A percentile compares a stretch with the other conserved stretches of the same genome.
Conservation (phyloP, 331 rosid genomes). For the Saraca asoca region DNA sequence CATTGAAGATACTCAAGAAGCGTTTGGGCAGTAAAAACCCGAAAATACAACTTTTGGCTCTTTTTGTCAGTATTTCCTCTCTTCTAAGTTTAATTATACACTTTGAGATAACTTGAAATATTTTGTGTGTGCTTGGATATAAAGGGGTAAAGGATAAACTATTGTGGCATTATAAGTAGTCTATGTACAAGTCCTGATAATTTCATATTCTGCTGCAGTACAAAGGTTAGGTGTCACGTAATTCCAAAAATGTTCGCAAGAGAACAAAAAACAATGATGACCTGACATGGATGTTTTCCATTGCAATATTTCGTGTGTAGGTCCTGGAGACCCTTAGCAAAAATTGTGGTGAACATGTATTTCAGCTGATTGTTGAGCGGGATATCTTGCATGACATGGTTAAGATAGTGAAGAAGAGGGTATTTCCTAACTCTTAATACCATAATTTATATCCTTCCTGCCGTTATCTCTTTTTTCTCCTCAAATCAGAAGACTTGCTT, state of each 20-base stretch:
- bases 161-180: constrained; percentile 1
- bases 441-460: neutral
- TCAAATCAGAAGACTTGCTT: constrained; percentile 32
- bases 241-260: constrained; percentile 9
- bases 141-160: neutral
- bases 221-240: constrained; percentile 8
- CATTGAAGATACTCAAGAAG: constrained; percentile 88
- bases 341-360: constrained; percentile 83
- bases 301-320: constrained; percentile 45
- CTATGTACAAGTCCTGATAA: constrained; percentile 16
- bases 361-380: constrained; percentile 77
- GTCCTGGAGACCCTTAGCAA: constrained; percentile 89
- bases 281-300: constrained; percentile 27
- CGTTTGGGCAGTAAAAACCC: constrained; percentile 80
- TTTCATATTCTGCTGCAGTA: constrained; percentile 24
- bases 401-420: constrained; percentile 95
- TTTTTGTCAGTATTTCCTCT: constrained; percentile 64
- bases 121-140: constrained; percentile 27
- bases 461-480: neutral
- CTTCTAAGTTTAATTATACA: neutral
- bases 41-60: constrained; percentile 84
- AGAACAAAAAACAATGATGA: constrained; percentile 29
- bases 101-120: constrained; percentile 20
- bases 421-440: constrained; percentile 34
- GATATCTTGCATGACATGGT: constrained; percentile 91